Base-by-base conservation (phyloP, 2,329 filamentous ascomycete species). In the Lachnum nothofagi region DNA sequence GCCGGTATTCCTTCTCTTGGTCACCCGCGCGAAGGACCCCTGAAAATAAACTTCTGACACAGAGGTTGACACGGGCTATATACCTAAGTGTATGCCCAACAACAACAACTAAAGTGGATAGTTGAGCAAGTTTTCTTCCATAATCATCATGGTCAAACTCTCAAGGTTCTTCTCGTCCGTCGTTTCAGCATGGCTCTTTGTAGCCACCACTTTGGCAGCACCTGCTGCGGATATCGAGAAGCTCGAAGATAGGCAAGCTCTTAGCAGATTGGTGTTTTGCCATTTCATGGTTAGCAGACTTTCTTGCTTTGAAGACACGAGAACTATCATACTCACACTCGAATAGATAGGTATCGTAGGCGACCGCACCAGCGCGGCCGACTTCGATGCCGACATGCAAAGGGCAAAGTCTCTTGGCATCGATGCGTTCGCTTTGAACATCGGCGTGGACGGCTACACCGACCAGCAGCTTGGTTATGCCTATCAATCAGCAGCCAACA, bases 361-460 rank as follows among this genome's bases (percentile, higher is more conserved):
- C 19, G 55, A 58, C 5, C 49, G 55, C 14, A 45, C 49, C 12
- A 49, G 51, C n/a, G 22, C 55, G 16, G 38, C 50, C 8, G 55
- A 57, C 19, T 58, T 46, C 29, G 55, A 57, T 19, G n/a, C n/a
- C 19, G 56, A 57, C 17, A 55, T 57, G 52, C 38, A 47, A 17
- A 42, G 50, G 16, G 62, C 61, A 20, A 61, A 60, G 38, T 20
- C 54, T 2, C 50, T 67, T 1, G 68, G 67, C 5, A 66, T 67
- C 41, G 64, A 67, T 40, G 65, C 63, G 5, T 67, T 67, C 44
- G 64, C 64, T 4, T 44, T 67, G 22, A 67, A 67, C 29, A 65
- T 65, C 33, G 64, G 62, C 14, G 55, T 55, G 0, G 63, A 62
- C 23, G 12, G 31, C 20, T 72, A 67, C 1, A 61, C 57, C 2